Evolutionary conservation across 495 filamentous ascomycete species (phyloP).

Genomic region (Chaetomidium leptoderma): DNA sequence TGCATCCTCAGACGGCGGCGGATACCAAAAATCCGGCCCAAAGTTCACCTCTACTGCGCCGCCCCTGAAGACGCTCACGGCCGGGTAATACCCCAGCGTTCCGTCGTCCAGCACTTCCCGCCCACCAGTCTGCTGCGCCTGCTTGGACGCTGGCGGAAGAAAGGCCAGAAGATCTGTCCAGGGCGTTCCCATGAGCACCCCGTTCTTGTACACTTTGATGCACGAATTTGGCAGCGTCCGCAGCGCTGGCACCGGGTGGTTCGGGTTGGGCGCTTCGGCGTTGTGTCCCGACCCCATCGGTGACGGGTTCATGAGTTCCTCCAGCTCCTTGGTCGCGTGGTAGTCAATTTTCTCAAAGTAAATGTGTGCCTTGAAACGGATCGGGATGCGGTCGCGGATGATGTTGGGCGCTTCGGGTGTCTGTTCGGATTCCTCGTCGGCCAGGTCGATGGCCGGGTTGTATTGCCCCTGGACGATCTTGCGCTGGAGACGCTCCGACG

Average conservation of each 20-base stretch:
- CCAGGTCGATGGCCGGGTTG: conserved; percentile 71
- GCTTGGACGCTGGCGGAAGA: conserved; percentile 82
- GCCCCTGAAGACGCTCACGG: conserved; percentile 84
- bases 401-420: conserved; percentile 58
- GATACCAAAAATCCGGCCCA: conserved; percentile 83
- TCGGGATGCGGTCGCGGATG: conserved; percentile 89
- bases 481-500: conserved; percentile 75
- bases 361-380: conserved; percentile 84
- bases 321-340: conserved; percentile 79
- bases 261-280: conserved; percentile 56
- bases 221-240: conserved; percentile 81
- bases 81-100: conserved; percentile 90
- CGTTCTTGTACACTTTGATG: conserved; percentile 91
- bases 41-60: conserved; percentile 91
- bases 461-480: conserved; percentile 84
- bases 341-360: conserved; percentile 97
- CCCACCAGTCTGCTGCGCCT: conserved; percentile 66
- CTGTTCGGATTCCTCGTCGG: conserved; percentile 51
- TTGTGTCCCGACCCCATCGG: conserved; percentile 46
- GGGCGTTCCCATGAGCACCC: conserved; percentile 74
- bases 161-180: conserved; percentile 90
- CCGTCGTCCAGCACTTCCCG: conserved; percentile 86
- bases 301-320: conserved; percentile 75
- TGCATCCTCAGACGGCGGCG: conserved; percentile 57
- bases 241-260: conserved; percentile 65